phyloP scores from a whole-genome alignment of 306 rosid species.

The Lathyrus aphaca region DNA sequence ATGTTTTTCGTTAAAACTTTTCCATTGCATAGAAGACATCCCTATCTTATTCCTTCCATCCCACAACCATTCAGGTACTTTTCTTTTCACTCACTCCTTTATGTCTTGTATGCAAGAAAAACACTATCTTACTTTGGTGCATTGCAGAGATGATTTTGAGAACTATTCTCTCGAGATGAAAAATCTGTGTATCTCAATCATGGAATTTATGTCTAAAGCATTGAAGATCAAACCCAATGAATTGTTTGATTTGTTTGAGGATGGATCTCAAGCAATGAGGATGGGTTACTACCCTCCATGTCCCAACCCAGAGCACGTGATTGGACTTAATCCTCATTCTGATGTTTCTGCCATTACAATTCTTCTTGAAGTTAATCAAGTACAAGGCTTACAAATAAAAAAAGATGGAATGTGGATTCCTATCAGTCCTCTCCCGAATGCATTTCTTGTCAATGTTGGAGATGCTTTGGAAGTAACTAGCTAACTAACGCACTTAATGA shows the following conservation, averaged over 20 bases:
- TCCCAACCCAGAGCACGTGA: background rate
- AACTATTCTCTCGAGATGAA: background rate
- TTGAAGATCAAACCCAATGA: background rate
- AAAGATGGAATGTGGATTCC: slow-evolving; percentile 43
- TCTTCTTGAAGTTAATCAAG: slow-evolving; percentile 7
- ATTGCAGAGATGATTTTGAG: background rate
- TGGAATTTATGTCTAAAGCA: background rate
- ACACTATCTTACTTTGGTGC: too few relatives aligned
- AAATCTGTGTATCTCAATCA: background rate
- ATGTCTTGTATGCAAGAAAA: too few relatives aligned
- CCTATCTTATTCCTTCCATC: too few relatives aligned
- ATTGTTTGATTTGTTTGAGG: background rate
- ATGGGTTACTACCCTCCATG: slow-evolving; percentile 3
- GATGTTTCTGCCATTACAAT: background rate
- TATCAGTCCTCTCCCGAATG: background rate
- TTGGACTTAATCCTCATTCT: slow-evolving; percentile 10
- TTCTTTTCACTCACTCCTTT: too few relatives aligned
- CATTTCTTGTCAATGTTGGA: slow-evolving; percentile 5
- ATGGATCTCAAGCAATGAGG: background rate
- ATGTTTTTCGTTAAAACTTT: background rate
- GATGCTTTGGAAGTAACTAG: background rate
- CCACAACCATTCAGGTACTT: too few relatives aligned
- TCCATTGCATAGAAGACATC: background rate
- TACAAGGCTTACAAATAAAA: background rate
- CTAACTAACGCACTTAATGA: too few relatives aligned